phyloP scores from a whole-genome alignment of 352 stramenopile genomes.

The Phytophthora capsici region DNA sequence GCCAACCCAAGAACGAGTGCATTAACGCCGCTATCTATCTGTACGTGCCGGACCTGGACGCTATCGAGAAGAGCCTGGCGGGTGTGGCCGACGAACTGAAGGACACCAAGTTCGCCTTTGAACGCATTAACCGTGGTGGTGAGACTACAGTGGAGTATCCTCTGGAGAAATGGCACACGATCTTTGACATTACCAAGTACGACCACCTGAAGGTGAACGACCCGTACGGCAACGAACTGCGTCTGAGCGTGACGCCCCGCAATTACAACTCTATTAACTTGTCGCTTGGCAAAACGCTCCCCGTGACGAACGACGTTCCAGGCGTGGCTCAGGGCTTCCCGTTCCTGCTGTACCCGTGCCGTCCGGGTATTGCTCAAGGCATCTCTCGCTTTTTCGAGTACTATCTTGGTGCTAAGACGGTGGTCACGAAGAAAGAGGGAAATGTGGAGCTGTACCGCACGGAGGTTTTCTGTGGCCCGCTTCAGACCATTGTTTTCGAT shows the following conservation, averaged over 20 bases:
- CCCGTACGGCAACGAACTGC: conserved; percentile 68
- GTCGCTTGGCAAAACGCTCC: conserved; percentile 59
- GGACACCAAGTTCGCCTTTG: conserved; percentile 53
- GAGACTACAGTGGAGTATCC: conserved; percentile 59
- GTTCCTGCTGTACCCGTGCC: conserved; percentile 66
- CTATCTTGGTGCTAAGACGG: conserved; percentile 64
- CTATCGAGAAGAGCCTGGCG: conserved; percentile 58
- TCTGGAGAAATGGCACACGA: conserved; percentile 58
- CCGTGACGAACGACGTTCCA: conserved; percentile 48
- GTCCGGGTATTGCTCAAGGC: conserved; percentile 59
- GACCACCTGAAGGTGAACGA: conserved; percentile 70
- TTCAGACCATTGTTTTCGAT: conserved; percentile 73
- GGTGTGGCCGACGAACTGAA: conserved; percentile 55
- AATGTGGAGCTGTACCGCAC: conserved; percentile 49
- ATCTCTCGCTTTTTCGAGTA: conserved; percentile 78
- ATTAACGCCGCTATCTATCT: conserved; percentile 66
- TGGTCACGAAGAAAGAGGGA: conserved; percentile 47
- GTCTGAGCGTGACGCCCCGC: conserved; percentile 57
- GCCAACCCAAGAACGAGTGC: conserved; percentile 62
- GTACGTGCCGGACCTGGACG: conserved; percentile 66
- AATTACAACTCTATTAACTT: conserved; percentile 69
- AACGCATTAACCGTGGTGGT: conserved; percentile 60
- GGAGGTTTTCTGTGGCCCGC: conserved; percentile 55
- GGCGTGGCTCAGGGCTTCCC: conserved; percentile 60
- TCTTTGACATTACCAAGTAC: conserved; percentile 55